Evolutionary conservation across 2,329 filamentous ascomycete genomes (phyloP).

Genomic region (Biscogniauxia marginata): DNA sequence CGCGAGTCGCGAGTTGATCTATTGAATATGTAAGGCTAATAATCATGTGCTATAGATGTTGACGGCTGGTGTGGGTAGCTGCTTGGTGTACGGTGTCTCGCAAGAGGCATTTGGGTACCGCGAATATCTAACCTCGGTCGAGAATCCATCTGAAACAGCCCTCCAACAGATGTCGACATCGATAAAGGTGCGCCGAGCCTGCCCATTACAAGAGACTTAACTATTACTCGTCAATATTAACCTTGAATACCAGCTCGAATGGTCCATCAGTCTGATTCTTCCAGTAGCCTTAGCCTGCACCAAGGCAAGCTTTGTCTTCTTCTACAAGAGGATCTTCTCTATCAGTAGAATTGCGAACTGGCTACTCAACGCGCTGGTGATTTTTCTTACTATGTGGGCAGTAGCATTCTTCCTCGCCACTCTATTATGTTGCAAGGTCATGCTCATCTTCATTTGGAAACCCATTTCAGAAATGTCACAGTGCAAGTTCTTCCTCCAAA

Average conservation of each 20-base stretch:
- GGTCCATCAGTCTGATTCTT: slow-evolving; percentile 7
- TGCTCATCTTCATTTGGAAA: slow-evolving; percentile 4
- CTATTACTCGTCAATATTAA: background rate
- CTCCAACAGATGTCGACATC: slow-evolving; percentile 1
- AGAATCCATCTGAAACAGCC: background rate
- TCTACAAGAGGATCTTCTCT: slow-evolving; percentile 18
- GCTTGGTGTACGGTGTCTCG: slow-evolving; percentile 12
- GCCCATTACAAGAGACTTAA: too few relatives aligned
- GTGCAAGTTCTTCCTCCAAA: background rate
- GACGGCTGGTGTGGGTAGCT: slow-evolving; percentile 8
- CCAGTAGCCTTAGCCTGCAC: slow-evolving; percentile 12
- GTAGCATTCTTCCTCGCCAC: slow-evolving; percentile 12
- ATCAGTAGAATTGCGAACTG: background rate
- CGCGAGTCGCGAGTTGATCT: background rate
- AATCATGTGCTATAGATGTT: slow-evolving; percentile 2
- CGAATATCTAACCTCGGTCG: background rate
- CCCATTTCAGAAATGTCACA: slow-evolving; percentile 1
- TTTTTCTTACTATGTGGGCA: slow-evolving; percentile 10
- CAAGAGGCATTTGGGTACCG: slow-evolving; percentile 10
- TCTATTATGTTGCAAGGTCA: slow-evolving; percentile 9
- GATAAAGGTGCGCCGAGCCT: background rate
- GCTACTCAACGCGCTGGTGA: slow-evolving; percentile 9
- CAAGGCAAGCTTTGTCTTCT: slow-evolving; percentile 17
- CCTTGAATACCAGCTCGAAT: slow-evolving; percentile 5
- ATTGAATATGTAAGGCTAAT: background rate